A percentile compares a stretch with the other conserved stretches of the same genome.
Conservation (phyloP, 176 grass and related monocot species). For the Eremochloa ophiuroides region DNA sequence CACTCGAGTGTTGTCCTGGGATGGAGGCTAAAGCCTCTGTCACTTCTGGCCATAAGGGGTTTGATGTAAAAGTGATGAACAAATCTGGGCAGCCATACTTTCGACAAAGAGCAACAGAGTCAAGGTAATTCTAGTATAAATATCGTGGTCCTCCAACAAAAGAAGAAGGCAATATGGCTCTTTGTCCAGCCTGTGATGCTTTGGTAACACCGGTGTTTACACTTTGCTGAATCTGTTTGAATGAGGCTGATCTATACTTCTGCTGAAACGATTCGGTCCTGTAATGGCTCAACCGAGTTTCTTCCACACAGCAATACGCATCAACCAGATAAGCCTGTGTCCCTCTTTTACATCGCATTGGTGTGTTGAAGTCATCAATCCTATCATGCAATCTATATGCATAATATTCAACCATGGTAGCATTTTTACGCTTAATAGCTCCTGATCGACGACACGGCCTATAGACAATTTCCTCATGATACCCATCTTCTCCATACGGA, state of each 20-base stretch:
- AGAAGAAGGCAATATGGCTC: too few relatives aligned
- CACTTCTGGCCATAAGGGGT: too few relatives aligned
- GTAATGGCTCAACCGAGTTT: background rate
- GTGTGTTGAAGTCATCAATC: background rate
- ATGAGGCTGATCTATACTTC: background rate
- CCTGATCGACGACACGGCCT: background rate
- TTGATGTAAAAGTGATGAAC: too few relatives aligned
- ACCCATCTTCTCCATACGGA: background rate
- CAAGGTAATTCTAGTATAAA: too few relatives aligned
- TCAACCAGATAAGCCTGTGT: background rate
- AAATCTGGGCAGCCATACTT: too few relatives aligned
- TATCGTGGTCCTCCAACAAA: too few relatives aligned
- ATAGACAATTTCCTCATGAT: background rate
- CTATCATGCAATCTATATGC: background rate
- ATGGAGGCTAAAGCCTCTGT: too few relatives aligned
- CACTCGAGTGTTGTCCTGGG: too few relatives aligned
- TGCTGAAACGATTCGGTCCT: background rate
- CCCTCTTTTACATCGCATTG: background rate
- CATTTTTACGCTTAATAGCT: background rate
- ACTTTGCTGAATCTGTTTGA: too few relatives aligned
- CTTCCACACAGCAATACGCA: background rate
- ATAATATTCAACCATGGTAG: background rate
- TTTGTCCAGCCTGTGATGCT: accelerated
- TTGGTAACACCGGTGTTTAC: too few relatives aligned
- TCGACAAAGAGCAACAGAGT: too few relatives aligned